These are phyloP conservation scores for Debaryomyces hansenii DNA, from an alignment of 805 yeast genomes.

Conservation along the genomic window DNA sequence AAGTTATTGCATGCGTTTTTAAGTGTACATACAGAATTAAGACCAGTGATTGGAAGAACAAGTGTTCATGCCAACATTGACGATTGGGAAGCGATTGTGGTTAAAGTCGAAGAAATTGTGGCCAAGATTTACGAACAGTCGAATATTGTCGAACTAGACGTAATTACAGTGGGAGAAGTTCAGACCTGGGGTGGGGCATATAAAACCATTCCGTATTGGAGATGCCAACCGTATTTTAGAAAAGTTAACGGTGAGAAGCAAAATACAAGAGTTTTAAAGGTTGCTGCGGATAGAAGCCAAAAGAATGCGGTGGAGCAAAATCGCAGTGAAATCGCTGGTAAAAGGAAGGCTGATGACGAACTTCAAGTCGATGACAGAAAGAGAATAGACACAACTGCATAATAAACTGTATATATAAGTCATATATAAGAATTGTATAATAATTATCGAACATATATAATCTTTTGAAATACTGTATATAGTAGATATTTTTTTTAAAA, in stretches of 20 bases:
- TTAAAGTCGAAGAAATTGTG: conserved; percentile 67
- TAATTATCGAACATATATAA: too few species aligned
- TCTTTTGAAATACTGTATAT: conserved; percentile 1
- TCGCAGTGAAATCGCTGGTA: background rate
- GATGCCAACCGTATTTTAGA: conserved; percentile 94
- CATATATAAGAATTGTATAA: background rate
- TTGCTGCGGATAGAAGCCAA: conserved; percentile 32
- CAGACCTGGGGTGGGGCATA: conserved; percentile 81
- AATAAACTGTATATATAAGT: background rate
- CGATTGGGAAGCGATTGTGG: conserved; percentile 54
- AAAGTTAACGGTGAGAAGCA: conserved; percentile 73
- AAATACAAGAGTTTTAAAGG: conserved; percentile 34
- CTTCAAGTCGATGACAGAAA: background rate
- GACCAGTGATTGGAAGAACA: conserved; percentile 65
- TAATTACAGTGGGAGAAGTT: conserved; percentile 50
- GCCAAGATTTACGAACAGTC: conserved; percentile 50
- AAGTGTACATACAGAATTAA: conserved; percentile 70
- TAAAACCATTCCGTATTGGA: conserved; percentile 86
- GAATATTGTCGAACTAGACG: conserved; percentile 57
- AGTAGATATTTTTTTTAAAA: background rate
- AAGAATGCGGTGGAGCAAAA: background rate
- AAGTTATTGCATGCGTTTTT: conserved; percentile 82
- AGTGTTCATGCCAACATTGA: conserved; percentile 38
- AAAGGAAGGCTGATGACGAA: conserved; percentile 1
- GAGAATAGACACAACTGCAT: conserved; percentile 1